A percentile compares a stretch with the other conserved stretches of the same genome.
Evolutionary conservation across 75 land plant genomes (phyloP).

Genomic region (Cupressus sempervirens): DNA sequence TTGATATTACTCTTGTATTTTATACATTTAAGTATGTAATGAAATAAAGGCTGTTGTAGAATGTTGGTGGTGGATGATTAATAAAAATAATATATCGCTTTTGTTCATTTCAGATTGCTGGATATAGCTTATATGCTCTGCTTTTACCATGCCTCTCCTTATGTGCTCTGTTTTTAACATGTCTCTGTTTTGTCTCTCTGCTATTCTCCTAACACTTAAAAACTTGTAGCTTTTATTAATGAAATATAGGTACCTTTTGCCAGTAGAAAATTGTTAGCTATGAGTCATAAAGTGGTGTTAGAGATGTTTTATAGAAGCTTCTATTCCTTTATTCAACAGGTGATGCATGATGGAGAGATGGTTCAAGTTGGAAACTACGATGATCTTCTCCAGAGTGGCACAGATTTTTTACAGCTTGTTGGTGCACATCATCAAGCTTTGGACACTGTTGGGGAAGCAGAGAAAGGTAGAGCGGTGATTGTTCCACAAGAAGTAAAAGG

Average conservation of each 20-base stretch:
- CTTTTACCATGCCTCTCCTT: too few species aligned
- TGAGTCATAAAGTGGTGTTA: not conserved
- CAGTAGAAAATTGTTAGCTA: not conserved
- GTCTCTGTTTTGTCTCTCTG: too few species aligned
- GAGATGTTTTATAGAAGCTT: not conserved
- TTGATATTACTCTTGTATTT: too few species aligned
- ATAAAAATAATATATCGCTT: too few species aligned
- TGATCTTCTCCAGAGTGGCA: conserved; percentile 30
- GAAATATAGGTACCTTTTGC: not conserved
- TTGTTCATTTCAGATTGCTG: too few species aligned
- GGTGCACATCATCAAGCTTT: conserved; percentile 50
- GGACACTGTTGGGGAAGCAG: conserved; percentile 23
- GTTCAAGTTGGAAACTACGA: conserved; percentile 53
- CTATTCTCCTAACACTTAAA: too few species aligned
- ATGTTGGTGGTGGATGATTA: too few species aligned
- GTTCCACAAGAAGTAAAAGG: not conserved
- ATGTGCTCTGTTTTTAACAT: too few species aligned
- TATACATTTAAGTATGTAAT: too few species aligned
- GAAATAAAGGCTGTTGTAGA: too few species aligned
- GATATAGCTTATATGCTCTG: too few species aligned
- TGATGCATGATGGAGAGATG: conserved; percentile 62
- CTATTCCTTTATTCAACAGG: conserved; percentile 25
- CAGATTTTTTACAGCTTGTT: conserved; percentile 45
- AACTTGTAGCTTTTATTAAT: not conserved
- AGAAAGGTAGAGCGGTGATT: not conserved